Percentiles rank a stretch among this genome's conserved stretches.
Conservation (phyloP, 139 green algal genomes). For the Picochlorum sp. region DNA sequence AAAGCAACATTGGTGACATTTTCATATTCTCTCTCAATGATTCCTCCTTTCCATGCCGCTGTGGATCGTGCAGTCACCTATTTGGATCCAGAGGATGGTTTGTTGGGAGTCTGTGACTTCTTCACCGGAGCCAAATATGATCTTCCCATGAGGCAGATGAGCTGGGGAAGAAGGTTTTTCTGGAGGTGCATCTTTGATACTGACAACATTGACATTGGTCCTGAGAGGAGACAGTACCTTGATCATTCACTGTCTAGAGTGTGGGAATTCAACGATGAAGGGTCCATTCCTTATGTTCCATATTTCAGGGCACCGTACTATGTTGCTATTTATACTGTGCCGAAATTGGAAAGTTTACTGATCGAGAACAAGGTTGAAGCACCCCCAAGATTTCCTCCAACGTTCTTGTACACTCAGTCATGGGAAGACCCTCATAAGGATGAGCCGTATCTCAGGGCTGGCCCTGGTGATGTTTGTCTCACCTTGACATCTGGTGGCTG, state of each 20-base stretch:
- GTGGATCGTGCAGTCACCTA: conserved; percentile 79
- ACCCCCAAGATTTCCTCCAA: conserved; percentile 85
- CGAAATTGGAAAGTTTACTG: conserved; percentile 35
- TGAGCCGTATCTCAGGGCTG: conserved; percentile 24
- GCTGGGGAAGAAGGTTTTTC: conserved; percentile 82
- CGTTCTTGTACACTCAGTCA: conserved; percentile 97
- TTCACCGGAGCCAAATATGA: conserved; percentile 87
- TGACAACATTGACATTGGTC: conserved; percentile 94
- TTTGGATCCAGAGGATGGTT: conserved; percentile 61
- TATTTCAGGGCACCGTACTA: conserved; percentile 90
- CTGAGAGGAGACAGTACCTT: conserved; percentile 85
- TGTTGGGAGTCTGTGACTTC: conserved; percentile 92
- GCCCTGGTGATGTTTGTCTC: conserved; percentile 69
- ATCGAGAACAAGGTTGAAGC: conserved; percentile 59
- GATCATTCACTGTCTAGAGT: conserved; percentile 81
- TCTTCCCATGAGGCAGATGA: conserved; percentile 84
- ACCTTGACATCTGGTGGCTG: conserved; percentile 96
- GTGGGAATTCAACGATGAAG: conserved; percentile 83
- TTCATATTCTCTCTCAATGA: conserved; percentile 98
- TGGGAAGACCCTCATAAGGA: conserved; percentile 87
- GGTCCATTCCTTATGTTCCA: conserved; percentile 84
- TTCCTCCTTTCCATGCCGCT: conserved; percentile 89
- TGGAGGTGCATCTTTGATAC: conserved; percentile 88
- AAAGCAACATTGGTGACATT: conserved; percentile 89
- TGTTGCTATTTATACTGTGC: conserved; percentile 75